Evolutionary conservation across 139 green algal species (phyloP).

Genomic region (Micractinium sp.): DNA sequence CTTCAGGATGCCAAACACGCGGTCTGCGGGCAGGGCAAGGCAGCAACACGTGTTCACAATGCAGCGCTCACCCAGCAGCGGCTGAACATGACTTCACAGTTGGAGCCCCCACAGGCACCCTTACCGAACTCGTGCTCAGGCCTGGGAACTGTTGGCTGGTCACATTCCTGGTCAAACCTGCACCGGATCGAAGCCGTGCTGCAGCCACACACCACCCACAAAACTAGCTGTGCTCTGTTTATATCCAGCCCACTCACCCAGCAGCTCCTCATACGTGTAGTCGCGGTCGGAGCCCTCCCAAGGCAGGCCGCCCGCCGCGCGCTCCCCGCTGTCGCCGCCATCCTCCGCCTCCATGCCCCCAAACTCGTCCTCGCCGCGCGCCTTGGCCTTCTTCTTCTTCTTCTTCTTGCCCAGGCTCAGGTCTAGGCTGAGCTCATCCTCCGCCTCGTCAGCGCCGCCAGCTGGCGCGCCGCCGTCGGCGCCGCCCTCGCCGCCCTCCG

Average conservation of each 20-base stretch:
- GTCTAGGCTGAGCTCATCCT: constrained; percentile 49
- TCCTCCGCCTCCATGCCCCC: constrained; percentile 43
- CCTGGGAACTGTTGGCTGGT: too few relatives aligned
- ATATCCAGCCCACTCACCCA: constrained; percentile 43
- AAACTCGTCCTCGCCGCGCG: constrained; percentile 39
- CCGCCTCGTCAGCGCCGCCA: background rate
- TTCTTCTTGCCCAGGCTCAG: constrained; percentile 47
- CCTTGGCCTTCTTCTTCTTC: constrained; percentile 51
- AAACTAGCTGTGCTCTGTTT: too few relatives aligned
- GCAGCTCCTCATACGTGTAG: constrained; percentile 97
- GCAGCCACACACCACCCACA: too few relatives aligned
- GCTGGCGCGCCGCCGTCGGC: background rate
- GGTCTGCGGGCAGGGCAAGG: constrained; percentile 59
- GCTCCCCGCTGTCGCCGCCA: constrained; percentile 20
- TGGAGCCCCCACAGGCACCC: too few relatives aligned
- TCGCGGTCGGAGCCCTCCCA: constrained; percentile 96
- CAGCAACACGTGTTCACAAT: too few relatives aligned
- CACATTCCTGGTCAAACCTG: too few relatives aligned
- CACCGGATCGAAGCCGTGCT: too few relatives aligned
- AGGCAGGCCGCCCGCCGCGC: constrained; percentile 56
- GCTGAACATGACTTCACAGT: background rate
- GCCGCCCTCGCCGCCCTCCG: constrained; percentile 18
- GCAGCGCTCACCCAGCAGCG: too few relatives aligned
- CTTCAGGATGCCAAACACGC: constrained; percentile 96
- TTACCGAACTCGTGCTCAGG: too few relatives aligned